Percentiles rank a stretch among this genome's conserved stretches.
Evolutionary conservation across 331 rosid species (phyloP).

Genomic region (Malus hybrid): DNA sequence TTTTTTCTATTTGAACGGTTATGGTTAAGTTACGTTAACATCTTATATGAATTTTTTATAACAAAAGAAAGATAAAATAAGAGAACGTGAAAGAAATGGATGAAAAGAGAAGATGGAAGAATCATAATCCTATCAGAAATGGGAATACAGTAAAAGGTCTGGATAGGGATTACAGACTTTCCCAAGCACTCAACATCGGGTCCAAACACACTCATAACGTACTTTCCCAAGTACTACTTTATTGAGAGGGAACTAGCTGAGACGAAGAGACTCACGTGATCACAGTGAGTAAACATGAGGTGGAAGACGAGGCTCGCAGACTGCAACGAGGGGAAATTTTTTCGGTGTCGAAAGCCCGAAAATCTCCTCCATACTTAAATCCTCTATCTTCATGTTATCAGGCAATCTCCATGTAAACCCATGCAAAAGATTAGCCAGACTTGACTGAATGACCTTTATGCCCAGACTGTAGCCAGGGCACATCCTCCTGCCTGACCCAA

Average conservation of each 20-base stretch:
- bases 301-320: conserved; percentile 54
- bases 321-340: conserved; percentile 38
- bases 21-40: no score
- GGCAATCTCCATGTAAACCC: conserved; percentile 67
- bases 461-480: conserved; percentile 81
- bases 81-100: no score
- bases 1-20: no score
- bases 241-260: background rate
- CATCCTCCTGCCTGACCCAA: conserved; percentile 86
- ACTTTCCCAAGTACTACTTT: background rate
- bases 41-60: no score
- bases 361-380: conserved; percentile 57
- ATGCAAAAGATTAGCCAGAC: conserved; percentile 66
- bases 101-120: no score
- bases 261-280: background rate
- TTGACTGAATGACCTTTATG: conserved; percentile 57
- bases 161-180: background rate
- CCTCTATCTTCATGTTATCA: conserved; percentile 28
- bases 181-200: no score
- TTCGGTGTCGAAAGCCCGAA: conserved; percentile 65
- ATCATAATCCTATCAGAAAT: no score
- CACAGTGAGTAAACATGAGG: conserved; percentile 36
- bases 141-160: background rate
- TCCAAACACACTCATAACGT: background rate
- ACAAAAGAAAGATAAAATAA: no score